A percentile compares a stretch with the other conserved stretches of the same genome.
Evolutionary conservation across 2,329 filamentous ascomycete genomes (phyloP).

Genomic region (Chaetomiaceae sp.): DNA sequence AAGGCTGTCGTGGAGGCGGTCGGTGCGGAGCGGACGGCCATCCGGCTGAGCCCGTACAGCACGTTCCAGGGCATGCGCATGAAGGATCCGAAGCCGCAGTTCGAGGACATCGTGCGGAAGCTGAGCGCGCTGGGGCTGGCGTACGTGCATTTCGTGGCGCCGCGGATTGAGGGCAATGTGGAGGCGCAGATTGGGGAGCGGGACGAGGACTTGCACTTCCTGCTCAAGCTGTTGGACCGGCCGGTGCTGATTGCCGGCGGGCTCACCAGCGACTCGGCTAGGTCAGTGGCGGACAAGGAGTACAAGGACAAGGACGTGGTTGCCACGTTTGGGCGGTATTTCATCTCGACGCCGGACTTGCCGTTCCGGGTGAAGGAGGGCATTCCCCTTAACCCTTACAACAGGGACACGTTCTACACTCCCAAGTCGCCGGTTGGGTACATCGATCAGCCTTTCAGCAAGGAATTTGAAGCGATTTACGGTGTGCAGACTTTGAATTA

Average conservation of each 20-base stretch:
- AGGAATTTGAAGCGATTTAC: conserved; percentile 23
- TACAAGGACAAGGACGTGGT: conserved; percentile 24
- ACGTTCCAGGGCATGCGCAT: conserved; percentile 34
- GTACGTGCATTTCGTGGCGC: conserved; percentile 52
- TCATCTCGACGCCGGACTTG: conserved; percentile 40
- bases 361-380: conserved; percentile 34
- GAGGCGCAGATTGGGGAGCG: not conserved
- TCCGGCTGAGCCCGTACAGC: conserved; percentile 50
- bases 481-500: conserved; percentile 6
- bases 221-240: conserved; percentile 26
- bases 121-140: conserved; percentile 36
- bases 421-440: conserved; percentile 33
- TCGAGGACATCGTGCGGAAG: conserved; percentile 17
- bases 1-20: conserved; percentile 40
- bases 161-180: conserved; percentile 18
- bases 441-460: conserved; percentile 32
- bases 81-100: conserved; percentile 20
- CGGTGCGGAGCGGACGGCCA: conserved; percentile 37
- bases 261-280: conserved; percentile 23
- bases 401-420: conserved; percentile 35
- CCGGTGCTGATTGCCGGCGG: conserved; percentile 30
- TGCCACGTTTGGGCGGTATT: conserved; percentile 37
- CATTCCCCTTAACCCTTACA: conserved; percentile 32
- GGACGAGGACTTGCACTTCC: conserved; percentile 27
- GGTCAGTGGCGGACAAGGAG: conserved; percentile 25